A percentile compares a stretch with the other conserved stretches of the same genome.
Conservation (phyloP, 2,329 filamentous ascomycete species). For the Davidsoniella virescens region DNA sequence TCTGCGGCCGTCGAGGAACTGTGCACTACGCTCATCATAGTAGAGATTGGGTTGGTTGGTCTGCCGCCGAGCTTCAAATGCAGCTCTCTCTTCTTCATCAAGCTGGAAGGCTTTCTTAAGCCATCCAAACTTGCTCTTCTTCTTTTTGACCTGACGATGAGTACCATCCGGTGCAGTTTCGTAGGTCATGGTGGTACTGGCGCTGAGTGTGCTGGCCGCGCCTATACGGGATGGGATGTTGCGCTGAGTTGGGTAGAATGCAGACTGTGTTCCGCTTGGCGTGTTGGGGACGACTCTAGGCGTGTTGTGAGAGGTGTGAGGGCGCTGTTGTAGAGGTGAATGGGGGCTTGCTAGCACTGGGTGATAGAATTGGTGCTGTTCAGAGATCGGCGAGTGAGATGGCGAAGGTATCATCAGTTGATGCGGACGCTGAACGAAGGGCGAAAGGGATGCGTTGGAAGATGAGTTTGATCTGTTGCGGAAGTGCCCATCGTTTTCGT, state of each 20-base stretch:
- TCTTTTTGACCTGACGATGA: slow-evolving; percentile 40
- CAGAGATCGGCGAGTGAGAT: slow-evolving; percentile 21
- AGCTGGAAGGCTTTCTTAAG: slow-evolving; percentile 51
- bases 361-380: slow-evolving; percentile 37
- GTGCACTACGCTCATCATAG: slow-evolving; percentile 33
- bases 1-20: slow-evolving; percentile 37
- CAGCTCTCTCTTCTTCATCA: slow-evolving; percentile 44
- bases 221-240: slow-evolving; percentile 37
- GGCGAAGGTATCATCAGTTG: slow-evolving; percentile 13
- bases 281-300: slow-evolving; percentile 12
- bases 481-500: slow-evolving; percentile 27
- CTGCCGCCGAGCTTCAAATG: slow-evolving; percentile 39
- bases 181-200: slow-evolving; percentile 31
- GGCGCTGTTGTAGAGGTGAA: slow-evolving; percentile 44
- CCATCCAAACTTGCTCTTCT: slow-evolving; percentile 52
- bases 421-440: slow-evolving; percentile 11
- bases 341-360: slow-evolving; percentile 47
- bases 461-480: slow-evolving; percentile 22
- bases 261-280: slow-evolving; percentile 15
- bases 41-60: slow-evolving; percentile 30
- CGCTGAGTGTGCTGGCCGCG: slow-evolving; percentile 40
- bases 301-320: slow-evolving; percentile 31
- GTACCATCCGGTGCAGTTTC: slow-evolving; percentile 20
- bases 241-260: slow-evolving; percentile 24
- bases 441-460: slow-evolving; percentile 19